phyloP scores from a whole-genome alignment of 106 monocot species.

The Acorus calamus region DNA sequence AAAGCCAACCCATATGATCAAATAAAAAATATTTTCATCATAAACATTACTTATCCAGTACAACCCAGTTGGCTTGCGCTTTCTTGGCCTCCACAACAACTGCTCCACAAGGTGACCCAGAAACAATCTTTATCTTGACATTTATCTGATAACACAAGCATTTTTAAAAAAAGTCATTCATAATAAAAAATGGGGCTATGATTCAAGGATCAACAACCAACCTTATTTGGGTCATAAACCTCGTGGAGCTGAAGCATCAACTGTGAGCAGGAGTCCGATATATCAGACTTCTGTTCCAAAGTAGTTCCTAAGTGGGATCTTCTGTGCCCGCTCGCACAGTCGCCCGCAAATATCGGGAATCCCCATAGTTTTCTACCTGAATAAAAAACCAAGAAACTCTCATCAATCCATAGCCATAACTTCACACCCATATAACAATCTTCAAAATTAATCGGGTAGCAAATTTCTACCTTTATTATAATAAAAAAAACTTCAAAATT shows the following conservation, averaged over 20 bases:
- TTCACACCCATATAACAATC: no score
- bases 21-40: not conserved
- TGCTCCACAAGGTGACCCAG: slow-evolving; percentile 21
- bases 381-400: not conserved
- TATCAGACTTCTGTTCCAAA: slow-evolving; percentile 23
- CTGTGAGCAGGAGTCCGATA: slow-evolving; percentile 22
- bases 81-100: slow-evolving; percentile 21
- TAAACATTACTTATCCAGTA: slow-evolving; percentile 23
- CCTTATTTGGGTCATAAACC: slow-evolving; percentile 26
- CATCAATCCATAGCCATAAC: not conserved
- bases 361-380: slow-evolving; percentile 29
- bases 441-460: no score
- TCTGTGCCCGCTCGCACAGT: slow-evolving; percentile 26
- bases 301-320: slow-evolving; percentile 7
- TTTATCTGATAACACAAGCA: slow-evolving; percentile 12
- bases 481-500: no score
- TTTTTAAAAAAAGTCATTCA: not conserved
- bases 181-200: not conserved
- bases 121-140: slow-evolving; percentile 29
- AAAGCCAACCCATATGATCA: not conserved
- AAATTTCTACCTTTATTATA: no score
- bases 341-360: slow-evolving; percentile 26
- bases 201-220: not conserved
- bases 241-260: slow-evolving; percentile 34
- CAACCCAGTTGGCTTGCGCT: slow-evolving; percentile 25